Base-by-base conservation (phyloP, 2,329 filamentous ascomycete genomes). In the Fusarium sp. region DNA sequence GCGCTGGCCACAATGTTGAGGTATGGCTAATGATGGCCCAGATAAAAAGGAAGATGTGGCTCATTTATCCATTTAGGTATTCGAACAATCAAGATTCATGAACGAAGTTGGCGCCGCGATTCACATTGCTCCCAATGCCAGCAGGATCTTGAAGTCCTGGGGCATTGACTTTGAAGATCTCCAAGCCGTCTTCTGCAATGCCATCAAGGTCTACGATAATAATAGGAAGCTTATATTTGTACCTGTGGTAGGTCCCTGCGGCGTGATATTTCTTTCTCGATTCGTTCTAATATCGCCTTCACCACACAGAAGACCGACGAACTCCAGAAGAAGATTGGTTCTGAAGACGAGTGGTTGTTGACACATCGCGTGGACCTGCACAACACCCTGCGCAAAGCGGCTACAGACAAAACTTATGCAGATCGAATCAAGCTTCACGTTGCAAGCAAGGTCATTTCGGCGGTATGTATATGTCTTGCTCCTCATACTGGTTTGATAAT, bases 31-130 rank as follows among this genome's bases (percentile, higher is more conserved):
- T 9, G 8, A 14, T 9, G 9, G n/a, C 17, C 9, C n/a, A 32
- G 9, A n/a, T 8, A 7, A 7, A 11, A 6, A 2, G 17, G 4
- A 28, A 13, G 2, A 2, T 1, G 14, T 24, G 15, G 7, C 17
- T 59, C 13, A 59, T 5, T n/a, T 2, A 5, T 19, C 10, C 24
- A 22, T 22, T 3, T 3, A 59, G 56, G 28, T 59, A 5, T 59
- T 59, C 2, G 56, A 59, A n/a, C 56, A 59, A 56, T 59, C 56
- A 3, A 47, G 50, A 4, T 59, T 59, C 7, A 41, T 56, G 3
- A 59, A 59, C 10, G 56, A 59, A n/a, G 47, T 59, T 5, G 56
- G 56, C 15, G 50, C 56, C 11, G 56, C 56, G 2, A 59, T 59
- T 26, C 56, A 59, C 14, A 47, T 59, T n/a, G 39, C 56, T 3